phyloP scores from a whole-genome alignment of 2,329 filamentous ascomycete genomes.

The Alternaria sp. region DNA sequence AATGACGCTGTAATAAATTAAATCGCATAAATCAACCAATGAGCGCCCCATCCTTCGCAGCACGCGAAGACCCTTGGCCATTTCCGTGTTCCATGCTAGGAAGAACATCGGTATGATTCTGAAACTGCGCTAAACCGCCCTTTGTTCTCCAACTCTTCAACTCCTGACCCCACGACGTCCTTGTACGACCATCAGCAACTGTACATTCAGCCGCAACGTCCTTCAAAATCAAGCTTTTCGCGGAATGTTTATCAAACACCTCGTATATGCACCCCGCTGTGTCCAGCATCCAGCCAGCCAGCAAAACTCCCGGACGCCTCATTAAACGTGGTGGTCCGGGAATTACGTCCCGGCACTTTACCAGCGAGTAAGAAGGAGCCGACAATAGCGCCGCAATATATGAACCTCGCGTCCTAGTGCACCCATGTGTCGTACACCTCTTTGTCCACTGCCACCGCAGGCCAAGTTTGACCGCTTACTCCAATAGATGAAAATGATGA shows the following conservation, averaged over 20 bases:
- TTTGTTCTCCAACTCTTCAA: neutral
- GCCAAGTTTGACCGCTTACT: neutral
- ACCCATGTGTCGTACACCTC: neutral
- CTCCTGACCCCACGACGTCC: neutral
- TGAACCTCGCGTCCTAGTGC: constrained; percentile 5
- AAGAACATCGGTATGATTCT: constrained; percentile 7
- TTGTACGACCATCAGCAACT: neutral
- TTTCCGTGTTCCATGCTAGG: neutral
- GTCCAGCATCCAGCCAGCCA: neutral
- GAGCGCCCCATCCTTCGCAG: neutral
- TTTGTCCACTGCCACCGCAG: neutral
- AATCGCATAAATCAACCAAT: neutral
- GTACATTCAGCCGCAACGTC: neutral
- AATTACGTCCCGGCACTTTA: neutral
- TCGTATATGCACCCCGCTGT: constrained; percentile 15
- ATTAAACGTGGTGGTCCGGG: neutral
- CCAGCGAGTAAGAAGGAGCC: constrained; percentile 1
- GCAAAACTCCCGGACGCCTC: constrained; percentile 1
- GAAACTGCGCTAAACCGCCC: constrained; percentile 7
- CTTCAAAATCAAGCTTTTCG: neutral
- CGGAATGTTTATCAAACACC: constrained; percentile 4
- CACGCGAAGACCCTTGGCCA: neutral
- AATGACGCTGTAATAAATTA: neutral
- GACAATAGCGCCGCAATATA: constrained; percentile 10
- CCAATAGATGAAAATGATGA: neutral